Percentiles rank a stretch among this genome's conserved stretches.
phyloP scores from a whole-genome alignment of 805 yeast species.

The Yamadazyma sp. region DNA sequence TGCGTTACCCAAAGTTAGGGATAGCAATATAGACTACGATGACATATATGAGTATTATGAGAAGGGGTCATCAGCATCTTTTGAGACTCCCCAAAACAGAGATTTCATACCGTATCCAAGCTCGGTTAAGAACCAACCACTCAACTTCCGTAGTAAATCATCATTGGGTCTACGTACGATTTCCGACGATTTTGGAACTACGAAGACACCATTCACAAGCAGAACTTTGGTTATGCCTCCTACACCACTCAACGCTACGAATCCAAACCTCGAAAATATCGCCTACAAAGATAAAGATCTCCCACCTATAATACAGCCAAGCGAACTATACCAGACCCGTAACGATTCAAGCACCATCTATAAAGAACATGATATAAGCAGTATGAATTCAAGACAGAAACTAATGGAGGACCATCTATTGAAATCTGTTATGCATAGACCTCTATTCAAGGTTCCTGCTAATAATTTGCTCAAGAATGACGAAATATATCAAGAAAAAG shows the following conservation, averaged over 20 bases:
- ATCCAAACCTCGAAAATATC: neutral
- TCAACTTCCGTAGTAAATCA: slow-evolving; percentile 5
- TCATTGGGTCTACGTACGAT: slow-evolving; percentile 14
- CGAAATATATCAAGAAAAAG: slow-evolving; percentile 15
- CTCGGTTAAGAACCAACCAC: slow-evolving; percentile 8
- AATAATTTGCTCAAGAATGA: slow-evolving; percentile 17
- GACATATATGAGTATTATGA: slow-evolving; percentile 21
- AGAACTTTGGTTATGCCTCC: slow-evolving; percentile 16
- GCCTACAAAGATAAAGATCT: slow-evolving; percentile 19
- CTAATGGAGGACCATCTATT: slow-evolving; percentile 29
- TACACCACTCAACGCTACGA: slow-evolving; percentile 8
- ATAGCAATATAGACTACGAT: slow-evolving; percentile 12
- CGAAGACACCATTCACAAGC: slow-evolving; percentile 9
- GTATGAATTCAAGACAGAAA: slow-evolving; percentile 23
- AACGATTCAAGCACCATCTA: slow-evolving; percentile 2
- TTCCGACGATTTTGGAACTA: slow-evolving; percentile 9
- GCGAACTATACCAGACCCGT: slow-evolving; percentile 13
- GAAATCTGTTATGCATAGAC: slow-evolving; percentile 33
- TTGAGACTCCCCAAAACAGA: slow-evolving; percentile 5
- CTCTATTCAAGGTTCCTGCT: slow-evolving; percentile 25
- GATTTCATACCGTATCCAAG: slow-evolving; percentile 20
- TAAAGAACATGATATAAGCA: slow-evolving; percentile 15
- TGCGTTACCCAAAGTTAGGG: slow-evolving; percentile 10
- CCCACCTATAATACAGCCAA: slow-evolving; percentile 26
- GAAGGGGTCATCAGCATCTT: slow-evolving; percentile 14